These are phyloP conservation scores for Panellus pusillus DNA, from an alignment of 768 basidiomycete species.

Conservation along the genomic window DNA sequence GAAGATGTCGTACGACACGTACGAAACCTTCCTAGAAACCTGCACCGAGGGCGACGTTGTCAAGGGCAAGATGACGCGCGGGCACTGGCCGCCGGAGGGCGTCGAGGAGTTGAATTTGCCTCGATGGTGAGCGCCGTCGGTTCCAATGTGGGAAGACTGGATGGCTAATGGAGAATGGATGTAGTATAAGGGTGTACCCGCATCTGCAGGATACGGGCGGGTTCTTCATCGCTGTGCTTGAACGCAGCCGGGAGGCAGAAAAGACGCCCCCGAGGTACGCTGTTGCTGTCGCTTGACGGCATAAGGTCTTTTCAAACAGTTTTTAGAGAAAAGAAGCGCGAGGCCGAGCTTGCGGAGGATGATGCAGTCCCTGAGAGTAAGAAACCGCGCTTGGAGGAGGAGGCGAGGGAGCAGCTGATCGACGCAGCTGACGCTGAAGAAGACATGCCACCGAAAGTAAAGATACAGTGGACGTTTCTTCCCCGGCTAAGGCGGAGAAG, in stretches of 20 bases:
- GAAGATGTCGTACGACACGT: slow-evolving; percentile 54
- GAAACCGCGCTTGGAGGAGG: slow-evolving; percentile 45
- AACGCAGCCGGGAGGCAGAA: slow-evolving; percentile 38
- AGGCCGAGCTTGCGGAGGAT: slow-evolving; percentile 33
- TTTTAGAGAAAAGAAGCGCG: slow-evolving; percentile 51
- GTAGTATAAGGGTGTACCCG: slow-evolving; percentile 89
- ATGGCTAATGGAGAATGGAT: not conserved
- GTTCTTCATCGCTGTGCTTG: slow-evolving; percentile 93
- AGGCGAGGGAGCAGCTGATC: slow-evolving; percentile 5
- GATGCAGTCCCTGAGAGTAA: slow-evolving; percentile 46
- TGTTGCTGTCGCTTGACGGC: not conserved
- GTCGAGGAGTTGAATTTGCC: slow-evolving; percentile 59
- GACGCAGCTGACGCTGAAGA: no score
- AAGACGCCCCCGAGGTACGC: slow-evolving; percentile 21
- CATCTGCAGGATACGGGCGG: slow-evolving; percentile 97
- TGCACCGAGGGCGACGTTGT: slow-evolving; percentile 48
- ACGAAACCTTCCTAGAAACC: slow-evolving; percentile 53
- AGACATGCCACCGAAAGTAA: slow-evolving; percentile 22
- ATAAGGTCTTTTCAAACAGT: no score
- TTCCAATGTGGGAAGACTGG: not conserved
- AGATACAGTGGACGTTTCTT: slow-evolving; percentile 15
- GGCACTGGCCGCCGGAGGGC: slow-evolving; percentile 82
- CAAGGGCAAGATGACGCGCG: slow-evolving; percentile 63
- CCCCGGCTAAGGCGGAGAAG: slow-evolving; percentile 17
- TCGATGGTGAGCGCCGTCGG: slow-evolving; percentile 56